Evolutionary conservation across 108 stramenopile species (phyloP), one percentile per base, ranked within the genome.

Genomic region (Cafeteria roenbergensis): DNA sequence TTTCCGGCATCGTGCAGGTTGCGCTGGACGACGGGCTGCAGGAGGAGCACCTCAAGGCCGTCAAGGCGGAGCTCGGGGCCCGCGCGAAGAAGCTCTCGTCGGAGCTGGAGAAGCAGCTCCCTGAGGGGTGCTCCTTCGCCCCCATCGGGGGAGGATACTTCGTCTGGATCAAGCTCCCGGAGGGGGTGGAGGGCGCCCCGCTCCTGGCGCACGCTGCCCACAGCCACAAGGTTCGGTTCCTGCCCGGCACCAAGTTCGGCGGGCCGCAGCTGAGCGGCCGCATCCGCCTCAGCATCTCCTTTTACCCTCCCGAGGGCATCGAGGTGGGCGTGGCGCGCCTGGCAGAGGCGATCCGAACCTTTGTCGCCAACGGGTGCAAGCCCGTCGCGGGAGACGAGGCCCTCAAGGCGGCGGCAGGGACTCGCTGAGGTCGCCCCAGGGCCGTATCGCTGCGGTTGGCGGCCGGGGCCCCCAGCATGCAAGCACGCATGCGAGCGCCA

Each of bases 121-220:
- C 30, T n/a, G 57, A 57, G 36, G 22, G 32, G 31, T 3, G 21
- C 28, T 34, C 50, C 21, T 61, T 71, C 56, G 33, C 12, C 22
- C 21, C 34, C 32, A 54, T 55, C 24, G 26, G 20, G 37, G 71
- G 71, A 9, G 71, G 71, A 28, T 71, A 65, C 65, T 71, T 71
- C 33, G 34, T 71, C n/a, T 64, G 64, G 53, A 42, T 71, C 38
- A 33, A 26, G 34, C 65, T 71, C 54, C 55, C 55, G 20, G 55
- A 28, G 55, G 65, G 71, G 48, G 9, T 65, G 55, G 26, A 34
- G n/a, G 53, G 60, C 33, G 34, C 50, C 2, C 24, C 12, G n/a
- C 62, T 69, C 14, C 42, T 38, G 29, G 36, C 24, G 21, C 26
- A 56, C 27, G 66, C 66, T 0, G 26, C 25, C 9, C 55, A 3